Evolutionary conservation across 2,329 filamentous ascomycete genomes (phyloP).

Genomic region (Claviceps quebecensis): DNA sequence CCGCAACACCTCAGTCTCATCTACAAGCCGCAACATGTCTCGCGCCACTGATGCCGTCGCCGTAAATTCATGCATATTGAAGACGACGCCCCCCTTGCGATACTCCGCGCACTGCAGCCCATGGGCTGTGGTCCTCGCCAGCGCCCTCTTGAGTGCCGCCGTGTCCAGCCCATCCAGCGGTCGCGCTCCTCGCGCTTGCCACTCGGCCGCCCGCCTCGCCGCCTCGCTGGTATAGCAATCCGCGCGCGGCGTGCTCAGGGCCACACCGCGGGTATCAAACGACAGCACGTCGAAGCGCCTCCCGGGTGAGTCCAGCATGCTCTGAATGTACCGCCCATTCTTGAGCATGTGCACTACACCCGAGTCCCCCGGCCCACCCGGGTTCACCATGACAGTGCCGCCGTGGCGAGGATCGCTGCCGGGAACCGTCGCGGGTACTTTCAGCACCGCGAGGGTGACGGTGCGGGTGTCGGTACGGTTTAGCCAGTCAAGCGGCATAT

Average conservation of each 20-base stretch:
- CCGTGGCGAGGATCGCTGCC: conserved; percentile 20
- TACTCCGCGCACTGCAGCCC: conserved; percentile 14
- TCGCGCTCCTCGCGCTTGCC: conserved; percentile 17
- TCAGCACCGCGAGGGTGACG: conserved; percentile 25
- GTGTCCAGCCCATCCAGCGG: conserved; percentile 5
- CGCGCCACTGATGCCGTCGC: conserved; percentile 5
- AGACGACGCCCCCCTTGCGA: conserved; percentile 4
- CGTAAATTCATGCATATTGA: conserved; percentile 14
- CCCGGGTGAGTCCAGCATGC: conserved; percentile 14
- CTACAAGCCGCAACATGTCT: conserved; percentile 3
- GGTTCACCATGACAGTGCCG: conserved; percentile 24
- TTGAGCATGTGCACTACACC: conserved; percentile 15
- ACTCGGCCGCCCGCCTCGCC: conserved; percentile 13
- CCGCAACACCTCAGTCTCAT: conserved; percentile 5
- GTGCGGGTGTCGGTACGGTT: conserved; percentile 10
- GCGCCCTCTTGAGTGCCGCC: conserved; percentile 1
- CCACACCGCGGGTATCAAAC: conserved; percentile 26
- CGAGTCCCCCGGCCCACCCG: conserved; percentile 25
- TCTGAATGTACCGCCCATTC: conserved; percentile 14
- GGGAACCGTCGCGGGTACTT: conserved; percentile 21
- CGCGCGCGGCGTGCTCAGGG: conserved; percentile 1
- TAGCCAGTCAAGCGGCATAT: conserved; percentile 27
- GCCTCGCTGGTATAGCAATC: conserved; percentile 9
- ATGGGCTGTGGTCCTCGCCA: conserved; percentile 8
- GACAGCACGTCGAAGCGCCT: conserved; percentile 22